These are phyloP conservation scores for Quercus tomentella DNA, from an alignment of 331 rosid species.

Conservation along the genomic window DNA sequence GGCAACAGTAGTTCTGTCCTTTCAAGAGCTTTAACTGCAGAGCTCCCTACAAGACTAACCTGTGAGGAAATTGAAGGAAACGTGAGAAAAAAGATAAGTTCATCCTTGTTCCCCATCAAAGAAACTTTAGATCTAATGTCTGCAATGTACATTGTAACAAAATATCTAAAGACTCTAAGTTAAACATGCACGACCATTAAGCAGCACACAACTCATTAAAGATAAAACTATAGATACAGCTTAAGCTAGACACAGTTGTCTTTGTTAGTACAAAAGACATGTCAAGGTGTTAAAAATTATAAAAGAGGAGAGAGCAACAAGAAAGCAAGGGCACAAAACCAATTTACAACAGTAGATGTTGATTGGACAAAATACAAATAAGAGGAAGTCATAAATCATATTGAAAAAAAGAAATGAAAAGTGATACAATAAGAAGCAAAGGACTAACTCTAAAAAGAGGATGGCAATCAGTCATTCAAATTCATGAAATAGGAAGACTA, in stretches of 20 bases:
- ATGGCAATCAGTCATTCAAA: background rate
- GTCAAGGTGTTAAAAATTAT: too few relatives aligned
- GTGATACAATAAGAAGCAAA: too few relatives aligned
- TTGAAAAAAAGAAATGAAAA: too few relatives aligned
- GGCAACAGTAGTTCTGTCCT: slow-evolving; percentile 31
- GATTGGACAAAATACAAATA: background rate
- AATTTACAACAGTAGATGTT: background rate
- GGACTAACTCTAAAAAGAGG: too few relatives aligned
- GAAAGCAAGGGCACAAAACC: background rate
- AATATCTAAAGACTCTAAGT: background rate
- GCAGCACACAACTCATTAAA: background rate
- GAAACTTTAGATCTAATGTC: background rate
- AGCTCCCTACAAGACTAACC: slow-evolving; percentile 30
- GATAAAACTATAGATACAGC: background rate
- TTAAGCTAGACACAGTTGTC: too few relatives aligned
- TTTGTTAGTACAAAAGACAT: too few relatives aligned
- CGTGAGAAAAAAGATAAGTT: background rate
- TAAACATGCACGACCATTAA: too few relatives aligned
- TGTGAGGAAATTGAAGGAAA: slow-evolving; percentile 4
- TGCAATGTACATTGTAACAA: background rate
- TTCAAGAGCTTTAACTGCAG: slow-evolving; percentile 35
- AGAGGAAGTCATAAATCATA: too few relatives aligned
- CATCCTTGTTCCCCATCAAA: background rate
- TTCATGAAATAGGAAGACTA: too few relatives aligned
- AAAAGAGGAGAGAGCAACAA: background rate